phyloP scores from a whole-genome alignment of 805 yeast species.

The Wickerhamomyces rabaulensis region DNA sequence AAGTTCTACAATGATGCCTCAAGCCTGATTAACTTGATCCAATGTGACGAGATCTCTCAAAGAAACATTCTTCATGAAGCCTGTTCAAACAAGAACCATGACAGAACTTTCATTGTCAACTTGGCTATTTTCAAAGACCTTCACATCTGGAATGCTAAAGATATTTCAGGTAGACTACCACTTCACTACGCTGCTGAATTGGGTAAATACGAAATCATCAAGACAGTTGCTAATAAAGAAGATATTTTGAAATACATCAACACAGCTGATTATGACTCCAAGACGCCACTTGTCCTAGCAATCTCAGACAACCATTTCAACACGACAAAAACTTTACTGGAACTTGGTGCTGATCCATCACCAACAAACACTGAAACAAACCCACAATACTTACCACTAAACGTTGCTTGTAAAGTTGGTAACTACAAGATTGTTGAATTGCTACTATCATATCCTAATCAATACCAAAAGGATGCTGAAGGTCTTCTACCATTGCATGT shows the following conservation, averaged over 20 bases:
- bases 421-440: conserved; percentile 63
- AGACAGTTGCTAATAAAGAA: conserved; percentile 29
- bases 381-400: conserved; percentile 70
- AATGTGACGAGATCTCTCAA: conserved; percentile 67
- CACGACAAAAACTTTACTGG: conserved; percentile 44
- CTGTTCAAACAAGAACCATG: conserved; percentile 18
- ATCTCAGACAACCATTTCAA: conserved; percentile 62
- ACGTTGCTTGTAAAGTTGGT: conserved; percentile 85
- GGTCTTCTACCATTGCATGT: conserved; percentile 87
- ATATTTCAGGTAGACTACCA: conserved; percentile 73
- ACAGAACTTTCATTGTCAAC: conserved; percentile 20
- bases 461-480: conserved; percentile 66
- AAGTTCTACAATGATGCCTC: conserved; percentile 36
- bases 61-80: conserved; percentile 76
- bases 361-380: conserved; percentile 43
- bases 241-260: conserved; percentile 25
- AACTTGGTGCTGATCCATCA: conserved; percentile 42
- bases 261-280: conserved; percentile 63
- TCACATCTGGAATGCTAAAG: conserved; percentile 37
- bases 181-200: conserved; percentile 78
- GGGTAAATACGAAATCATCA: conserved; percentile 42
- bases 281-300: conserved; percentile 79
- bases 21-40: conserved; percentile 50
- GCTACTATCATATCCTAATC: conserved; percentile 22
- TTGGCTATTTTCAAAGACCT: conserved; percentile 17